phyloP scores from a whole-genome alignment of 495 filamentous ascomycete genomes.

The Tuber calosporum region DNA sequence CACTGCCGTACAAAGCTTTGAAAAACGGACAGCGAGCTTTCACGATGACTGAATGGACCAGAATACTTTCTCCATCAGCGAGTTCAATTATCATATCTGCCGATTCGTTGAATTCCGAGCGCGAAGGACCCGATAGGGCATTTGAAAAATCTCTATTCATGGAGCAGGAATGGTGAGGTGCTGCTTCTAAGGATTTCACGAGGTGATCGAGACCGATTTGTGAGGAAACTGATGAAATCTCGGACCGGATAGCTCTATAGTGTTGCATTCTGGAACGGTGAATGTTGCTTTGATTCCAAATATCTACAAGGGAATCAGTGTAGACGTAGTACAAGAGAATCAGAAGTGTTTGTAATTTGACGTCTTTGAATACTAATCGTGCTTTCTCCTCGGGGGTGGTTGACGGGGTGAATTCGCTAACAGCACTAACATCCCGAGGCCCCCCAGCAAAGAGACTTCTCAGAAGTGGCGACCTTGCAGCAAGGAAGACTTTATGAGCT shows the following conservation, averaged over 20 bases:
- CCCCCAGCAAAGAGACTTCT: constrained; percentile 53
- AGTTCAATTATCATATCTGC: constrained; percentile 72
- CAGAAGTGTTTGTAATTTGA: constrained; percentile 68
- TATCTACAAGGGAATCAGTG: constrained; percentile 68
- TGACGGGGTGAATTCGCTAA: constrained; percentile 14
- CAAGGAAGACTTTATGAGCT: constrained; percentile 74
- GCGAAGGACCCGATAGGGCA: constrained; percentile 54
- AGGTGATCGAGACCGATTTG: constrained; percentile 21
- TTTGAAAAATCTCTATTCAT: constrained; percentile 49
- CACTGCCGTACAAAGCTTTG: constrained; percentile 75
- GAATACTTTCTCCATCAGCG: constrained; percentile 56
- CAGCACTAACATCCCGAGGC: constrained; percentile 1
- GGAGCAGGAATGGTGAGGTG: constrained; percentile 53
- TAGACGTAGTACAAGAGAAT: constrained; percentile 77
- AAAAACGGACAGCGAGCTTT: constrained; percentile 90
- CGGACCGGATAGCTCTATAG: constrained; percentile 32
- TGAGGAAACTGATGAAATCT: constrained; percentile 24
- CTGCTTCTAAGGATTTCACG: constrained; percentile 24
- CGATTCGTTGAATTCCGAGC: constrained; percentile 57
- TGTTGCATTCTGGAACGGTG: constrained; percentile 10
- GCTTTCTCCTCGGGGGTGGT: constrained; percentile 6
- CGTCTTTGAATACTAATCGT: constrained; percentile 49
- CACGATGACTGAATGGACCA: constrained; percentile 67
- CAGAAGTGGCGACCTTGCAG: constrained; percentile 63
- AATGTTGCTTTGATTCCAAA: constrained; percentile 59